These are phyloP conservation scores for Penicillium sp. DNA, from an alignment of 2,329 filamentous ascomycete genomes.

Conservation along the genomic window DNA sequence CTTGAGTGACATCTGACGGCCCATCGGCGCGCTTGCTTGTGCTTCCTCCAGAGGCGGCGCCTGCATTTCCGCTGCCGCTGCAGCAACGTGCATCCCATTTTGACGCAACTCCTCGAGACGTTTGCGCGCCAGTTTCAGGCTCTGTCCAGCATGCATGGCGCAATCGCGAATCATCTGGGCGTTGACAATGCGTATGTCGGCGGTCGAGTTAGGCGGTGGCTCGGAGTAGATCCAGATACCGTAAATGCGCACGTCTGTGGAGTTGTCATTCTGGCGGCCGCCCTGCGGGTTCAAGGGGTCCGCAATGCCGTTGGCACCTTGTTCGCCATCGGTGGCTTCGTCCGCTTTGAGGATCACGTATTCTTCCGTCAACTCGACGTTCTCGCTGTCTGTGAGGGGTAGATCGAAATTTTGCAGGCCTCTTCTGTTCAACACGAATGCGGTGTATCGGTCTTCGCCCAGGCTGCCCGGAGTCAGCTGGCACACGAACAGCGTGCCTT, in stretches of 20 bases:
- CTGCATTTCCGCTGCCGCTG: constrained; percentile 28
- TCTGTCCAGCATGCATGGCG: constrained; percentile 52
- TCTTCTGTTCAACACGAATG: constrained; percentile 72
- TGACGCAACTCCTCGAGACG: constrained; percentile 36
- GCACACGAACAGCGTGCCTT: constrained; percentile 88
- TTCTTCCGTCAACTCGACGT: constrained; percentile 64
- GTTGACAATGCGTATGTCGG: constrained; percentile 51
- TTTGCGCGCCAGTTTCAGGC: constrained; percentile 46
- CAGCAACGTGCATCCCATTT: constrained; percentile 32
- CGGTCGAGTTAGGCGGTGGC: constrained; percentile 54
- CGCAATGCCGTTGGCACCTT: constrained; percentile 21
- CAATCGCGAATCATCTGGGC: constrained; percentile 56
- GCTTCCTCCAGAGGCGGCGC: constrained; percentile 38
- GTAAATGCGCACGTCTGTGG: constrained; percentile 47
- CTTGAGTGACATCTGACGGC: constrained; percentile 53
- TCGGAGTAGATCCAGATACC: constrained; percentile 67
- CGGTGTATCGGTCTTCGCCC: constrained; percentile 51
- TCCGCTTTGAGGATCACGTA: constrained; percentile 59
- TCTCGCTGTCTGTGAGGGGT: constrained; percentile 55
- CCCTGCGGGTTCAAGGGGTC: constrained; percentile 13
- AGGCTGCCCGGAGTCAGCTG: constrained; percentile 50
- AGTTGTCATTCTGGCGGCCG: constrained; percentile 8
- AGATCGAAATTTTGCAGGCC: constrained; percentile 69
- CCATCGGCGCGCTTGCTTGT: constrained; percentile 48
- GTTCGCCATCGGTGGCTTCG: constrained; percentile 28